Percentiles rank a stretch among this genome's conserved stretches.
These are phyloP conservation scores for Apiospora kogelbergensis DNA, from an alignment of 2,329 filamentous ascomycete genomes.

Conservation along the genomic window DNA sequence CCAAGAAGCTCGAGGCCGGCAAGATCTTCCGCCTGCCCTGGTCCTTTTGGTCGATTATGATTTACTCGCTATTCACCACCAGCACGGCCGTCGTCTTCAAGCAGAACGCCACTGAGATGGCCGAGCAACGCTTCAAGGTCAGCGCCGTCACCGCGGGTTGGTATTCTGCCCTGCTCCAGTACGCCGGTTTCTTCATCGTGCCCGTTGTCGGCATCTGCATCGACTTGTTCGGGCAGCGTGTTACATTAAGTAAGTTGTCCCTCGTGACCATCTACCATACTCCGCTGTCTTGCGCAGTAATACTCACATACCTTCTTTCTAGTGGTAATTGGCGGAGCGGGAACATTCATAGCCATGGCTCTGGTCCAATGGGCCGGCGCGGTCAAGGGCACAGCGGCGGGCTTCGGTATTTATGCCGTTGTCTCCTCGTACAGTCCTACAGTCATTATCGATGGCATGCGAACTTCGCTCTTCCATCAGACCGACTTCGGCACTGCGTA, in stretches of 20 bases:
- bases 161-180: constrained; percentile 58
- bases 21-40: constrained; percentile 60
- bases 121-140: constrained; percentile 58
- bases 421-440: constrained; percentile 56
- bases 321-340: constrained; percentile 45
- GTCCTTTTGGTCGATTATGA: constrained; percentile 56
- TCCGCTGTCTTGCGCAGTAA: not conserved
- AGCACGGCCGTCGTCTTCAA: constrained; percentile 54
- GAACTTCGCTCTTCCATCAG: constrained; percentile 59
- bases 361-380: constrained; percentile 52
- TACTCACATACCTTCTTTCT: not conserved
- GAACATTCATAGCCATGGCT: constrained; percentile 53
- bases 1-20: constrained; percentile 53
- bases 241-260: constrained; percentile 38
- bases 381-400: constrained; percentile 52
- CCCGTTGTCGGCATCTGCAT: constrained; percentile 56
- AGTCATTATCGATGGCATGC: constrained; percentile 59
- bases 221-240: constrained; percentile 54
- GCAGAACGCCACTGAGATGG: constrained; percentile 60
- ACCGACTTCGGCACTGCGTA: constrained; percentile 62
- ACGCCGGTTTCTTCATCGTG: constrained; percentile 57
- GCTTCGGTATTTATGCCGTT: constrained; percentile 60
- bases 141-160: constrained; percentile 56
- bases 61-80: constrained; percentile 59
- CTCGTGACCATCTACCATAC: too few species aligned